Conservation (phyloP, 129 eudicot genomes). For the Smallanthus sonchifolius region DNA sequence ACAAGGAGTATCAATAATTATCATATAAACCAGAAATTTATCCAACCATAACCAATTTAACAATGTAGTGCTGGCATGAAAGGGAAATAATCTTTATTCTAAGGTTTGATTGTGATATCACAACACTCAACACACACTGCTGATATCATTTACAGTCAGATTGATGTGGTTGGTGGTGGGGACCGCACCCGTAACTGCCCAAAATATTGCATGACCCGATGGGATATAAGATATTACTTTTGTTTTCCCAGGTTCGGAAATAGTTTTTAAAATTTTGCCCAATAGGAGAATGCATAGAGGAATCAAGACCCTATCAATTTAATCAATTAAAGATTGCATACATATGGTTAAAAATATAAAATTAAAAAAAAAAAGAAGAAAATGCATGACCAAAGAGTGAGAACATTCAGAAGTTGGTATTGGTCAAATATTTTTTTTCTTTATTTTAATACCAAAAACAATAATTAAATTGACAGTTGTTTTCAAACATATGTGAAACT, state of each 20-base stretch:
- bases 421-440: background rate
- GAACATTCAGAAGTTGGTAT: background rate
- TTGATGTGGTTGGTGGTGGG: slow-evolving; percentile 12
- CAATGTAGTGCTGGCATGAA: slow-evolving; percentile 1
- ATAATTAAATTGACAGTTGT: background rate
- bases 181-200: background rate
- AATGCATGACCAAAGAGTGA: background rate
- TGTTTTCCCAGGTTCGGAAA: background rate
- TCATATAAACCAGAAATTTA: background rate
- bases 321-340: background rate
- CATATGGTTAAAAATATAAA: background rate
- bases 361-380: too few relatives aligned
- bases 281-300: background rate
- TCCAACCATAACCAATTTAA: slow-evolving; percentile 1
- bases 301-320: background rate
- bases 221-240: background rate
- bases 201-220: slow-evolving; percentile 3
- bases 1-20: background rate
- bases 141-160: slow-evolving; percentile 11
- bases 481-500: background rate
- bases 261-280: background rate
- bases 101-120: slow-evolving; percentile 13
- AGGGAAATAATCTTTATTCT: slow-evolving; percentile 3
- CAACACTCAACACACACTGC: background rate
- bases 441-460: background rate